Percentiles rank a stretch among this genome's conserved stretches.
Conservation (phyloP, 2,329 filamentous ascomycete species). For the Penicillium freii region DNA sequence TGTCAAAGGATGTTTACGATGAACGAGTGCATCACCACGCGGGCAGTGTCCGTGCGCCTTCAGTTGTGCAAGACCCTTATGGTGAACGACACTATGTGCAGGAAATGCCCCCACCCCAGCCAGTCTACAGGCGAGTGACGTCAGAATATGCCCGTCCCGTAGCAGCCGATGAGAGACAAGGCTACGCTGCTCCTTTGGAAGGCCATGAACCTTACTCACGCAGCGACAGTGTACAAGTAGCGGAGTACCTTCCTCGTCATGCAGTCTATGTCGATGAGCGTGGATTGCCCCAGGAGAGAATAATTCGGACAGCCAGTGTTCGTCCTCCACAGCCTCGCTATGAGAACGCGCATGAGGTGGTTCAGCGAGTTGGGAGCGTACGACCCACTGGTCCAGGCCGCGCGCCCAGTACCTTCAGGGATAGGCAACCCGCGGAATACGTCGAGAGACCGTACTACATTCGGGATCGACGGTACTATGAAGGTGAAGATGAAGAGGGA, state of each 20-base stretch:
- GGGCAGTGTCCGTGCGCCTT: conserved; percentile 41
- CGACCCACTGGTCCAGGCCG: conserved; percentile 39
- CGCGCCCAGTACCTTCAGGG: conserved; percentile 44
- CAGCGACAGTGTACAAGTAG: conserved; percentile 42
- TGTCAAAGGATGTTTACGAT: conserved; percentile 35
- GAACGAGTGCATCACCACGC: conserved; percentile 32
- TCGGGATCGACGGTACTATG: conserved; percentile 40
- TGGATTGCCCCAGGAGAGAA: conserved; percentile 56
- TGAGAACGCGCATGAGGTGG: conserved; percentile 41
- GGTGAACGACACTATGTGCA: conserved; percentile 42
- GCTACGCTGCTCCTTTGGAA: conserved; percentile 34
- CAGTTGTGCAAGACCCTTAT: conserved; percentile 45
- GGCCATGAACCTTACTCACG: conserved; percentile 38
- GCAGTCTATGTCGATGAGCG: conserved; percentile 63
- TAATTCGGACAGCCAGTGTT: conserved; percentile 57
- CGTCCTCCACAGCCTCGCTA: conserved; percentile 52
- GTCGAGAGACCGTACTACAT: conserved; percentile 43
- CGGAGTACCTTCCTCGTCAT: conserved; percentile 41
- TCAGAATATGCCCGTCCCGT: conserved; percentile 36
- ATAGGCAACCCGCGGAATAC: conserved; percentile 52
- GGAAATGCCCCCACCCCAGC: conserved; percentile 46
- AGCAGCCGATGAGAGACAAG: conserved; percentile 29
- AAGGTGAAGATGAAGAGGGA: conserved; percentile 35
- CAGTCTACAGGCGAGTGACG: conserved; percentile 41
- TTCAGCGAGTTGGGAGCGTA: conserved; percentile 44